These are phyloP conservation scores for Galerina sulciceps DNA, from an alignment of 768 basidiomycete species.

Conservation along the genomic window DNA sequence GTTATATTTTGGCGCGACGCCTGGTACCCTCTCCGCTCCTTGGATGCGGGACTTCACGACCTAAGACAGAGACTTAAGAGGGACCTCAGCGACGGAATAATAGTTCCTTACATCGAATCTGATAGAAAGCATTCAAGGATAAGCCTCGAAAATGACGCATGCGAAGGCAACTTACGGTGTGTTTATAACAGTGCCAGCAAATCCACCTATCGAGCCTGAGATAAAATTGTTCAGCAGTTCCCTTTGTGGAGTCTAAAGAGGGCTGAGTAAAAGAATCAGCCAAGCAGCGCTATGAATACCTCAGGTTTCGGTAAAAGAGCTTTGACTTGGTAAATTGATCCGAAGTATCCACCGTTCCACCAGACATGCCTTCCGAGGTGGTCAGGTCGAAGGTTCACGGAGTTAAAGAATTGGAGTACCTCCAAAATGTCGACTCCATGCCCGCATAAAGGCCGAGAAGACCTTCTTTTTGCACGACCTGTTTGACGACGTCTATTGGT, in stretches of 20 bases:
- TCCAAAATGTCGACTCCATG: slow-evolving; percentile 98
- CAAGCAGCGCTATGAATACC: slow-evolving; percentile 43
- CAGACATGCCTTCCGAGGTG: slow-evolving; percentile 63
- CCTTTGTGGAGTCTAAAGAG: slow-evolving; percentile 59
- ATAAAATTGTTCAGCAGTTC: slow-evolving; percentile 90
- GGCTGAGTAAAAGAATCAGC: background rate
- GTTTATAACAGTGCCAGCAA: slow-evolving; percentile 87
- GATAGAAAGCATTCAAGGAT: slow-evolving; percentile 1
- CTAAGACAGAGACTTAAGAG: slow-evolving; percentile 38
- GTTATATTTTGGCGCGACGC: slow-evolving; percentile 85
- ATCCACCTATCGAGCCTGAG: slow-evolving; percentile 89
- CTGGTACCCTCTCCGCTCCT: slow-evolving; percentile 64
- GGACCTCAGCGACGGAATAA: background rate
- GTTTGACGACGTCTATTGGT: slow-evolving; percentile 88
- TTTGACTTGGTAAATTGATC: slow-evolving; percentile 86
- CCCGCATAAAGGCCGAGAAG: slow-evolving; percentile 87
- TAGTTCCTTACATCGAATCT: slow-evolving; percentile 37
- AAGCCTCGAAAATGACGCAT: background rate
- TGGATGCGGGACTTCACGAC: slow-evolving; percentile 98
- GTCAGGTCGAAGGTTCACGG: background rate
- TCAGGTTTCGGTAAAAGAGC: slow-evolving; percentile 82
- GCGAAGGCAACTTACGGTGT: slow-evolving; percentile 68
- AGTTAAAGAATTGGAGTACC: slow-evolving; percentile 47
- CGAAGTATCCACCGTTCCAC: slow-evolving; percentile 98
- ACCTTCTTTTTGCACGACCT: slow-evolving; percentile 79